phyloP scores from a whole-genome alignment of 768 basidiomycete species.

The Boletus huronensis region DNA sequence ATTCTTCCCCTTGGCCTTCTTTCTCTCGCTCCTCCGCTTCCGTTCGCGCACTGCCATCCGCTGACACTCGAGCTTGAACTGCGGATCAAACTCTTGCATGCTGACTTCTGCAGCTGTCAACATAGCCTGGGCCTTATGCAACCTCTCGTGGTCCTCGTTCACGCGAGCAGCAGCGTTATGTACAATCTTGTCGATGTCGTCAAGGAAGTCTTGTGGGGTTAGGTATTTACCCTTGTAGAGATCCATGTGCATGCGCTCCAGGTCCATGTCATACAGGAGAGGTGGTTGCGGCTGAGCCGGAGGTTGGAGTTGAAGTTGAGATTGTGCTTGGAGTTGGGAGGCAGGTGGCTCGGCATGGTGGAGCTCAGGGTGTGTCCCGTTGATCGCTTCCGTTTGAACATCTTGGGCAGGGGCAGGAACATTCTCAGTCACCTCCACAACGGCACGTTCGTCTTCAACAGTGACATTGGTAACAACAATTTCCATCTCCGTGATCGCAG shows the following conservation, averaged over 20 bases:
- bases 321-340: constrained; percentile 35
- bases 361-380: constrained; percentile 33
- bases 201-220: constrained; percentile 83
- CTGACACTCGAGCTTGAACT: constrained; percentile 79
- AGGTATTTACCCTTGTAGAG: constrained; percentile 84
- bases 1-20: constrained; percentile 36
- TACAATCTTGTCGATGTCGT: constrained; percentile 77
- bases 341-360: constrained; percentile 20
- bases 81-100: constrained; percentile 79
- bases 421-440: constrained; percentile 42
- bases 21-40: constrained; percentile 54
- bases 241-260: constrained; percentile 85
- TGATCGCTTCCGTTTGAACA: constrained; percentile 35
- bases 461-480: constrained; percentile 38
- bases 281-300: constrained; percentile 38
- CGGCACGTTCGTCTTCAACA: constrained; percentile 39
- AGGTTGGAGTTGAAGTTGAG: constrained; percentile 36
- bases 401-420: constrained; percentile 18
- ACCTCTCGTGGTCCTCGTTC: constrained; percentile 66
- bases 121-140: constrained; percentile 86
- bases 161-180: constrained; percentile 62
- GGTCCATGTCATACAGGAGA: constrained; percentile 78
- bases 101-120: constrained; percentile 80
- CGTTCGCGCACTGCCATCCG: constrained; percentile 79
- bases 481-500: constrained; percentile 27